Conservation (phyloP, 2,329 filamentous ascomycete species). For the Sordariomycetes sp. region DNA sequence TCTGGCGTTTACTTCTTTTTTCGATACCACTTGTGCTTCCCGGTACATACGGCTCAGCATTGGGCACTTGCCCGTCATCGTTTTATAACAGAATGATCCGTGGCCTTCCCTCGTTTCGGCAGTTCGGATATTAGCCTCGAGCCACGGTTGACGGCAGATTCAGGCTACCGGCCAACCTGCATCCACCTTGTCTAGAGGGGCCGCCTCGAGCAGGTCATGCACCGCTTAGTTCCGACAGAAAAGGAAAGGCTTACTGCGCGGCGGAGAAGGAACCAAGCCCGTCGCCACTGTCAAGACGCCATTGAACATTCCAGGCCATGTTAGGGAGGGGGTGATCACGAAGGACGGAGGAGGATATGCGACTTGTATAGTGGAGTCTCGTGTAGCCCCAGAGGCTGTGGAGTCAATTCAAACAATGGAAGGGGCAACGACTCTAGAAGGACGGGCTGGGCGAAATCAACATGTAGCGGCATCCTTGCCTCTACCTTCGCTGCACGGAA, state of each 20-base stretch:
- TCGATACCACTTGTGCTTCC: slow-evolving; percentile 4
- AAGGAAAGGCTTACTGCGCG: background rate
- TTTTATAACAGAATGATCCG: background rate
- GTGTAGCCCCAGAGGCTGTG: background rate
- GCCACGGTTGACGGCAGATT: background rate
- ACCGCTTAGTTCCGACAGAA: background rate
- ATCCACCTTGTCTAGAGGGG: background rate
- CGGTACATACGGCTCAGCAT: slow-evolving; percentile 2
- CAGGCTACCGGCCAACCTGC: background rate
- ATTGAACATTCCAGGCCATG: background rate
- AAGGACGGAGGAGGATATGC: background rate
- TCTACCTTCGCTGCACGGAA: background rate
- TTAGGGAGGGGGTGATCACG: background rate
- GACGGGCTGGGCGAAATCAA: background rate
- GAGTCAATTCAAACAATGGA: background rate
- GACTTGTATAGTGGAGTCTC: background rate
- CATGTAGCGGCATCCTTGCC: background rate
- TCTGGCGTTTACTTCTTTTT: slow-evolving; percentile 5
- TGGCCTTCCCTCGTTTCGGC: background rate
- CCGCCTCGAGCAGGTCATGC: background rate
- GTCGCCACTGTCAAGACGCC: background rate
- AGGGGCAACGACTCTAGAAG: background rate
- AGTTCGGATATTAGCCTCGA: background rate
- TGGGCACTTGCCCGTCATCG: background rate
- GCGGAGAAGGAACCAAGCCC: background rate